Evolutionary conservation across 2,329 filamentous ascomycete genomes (phyloP).

Genomic region (Dothistroma septosporum): DNA sequence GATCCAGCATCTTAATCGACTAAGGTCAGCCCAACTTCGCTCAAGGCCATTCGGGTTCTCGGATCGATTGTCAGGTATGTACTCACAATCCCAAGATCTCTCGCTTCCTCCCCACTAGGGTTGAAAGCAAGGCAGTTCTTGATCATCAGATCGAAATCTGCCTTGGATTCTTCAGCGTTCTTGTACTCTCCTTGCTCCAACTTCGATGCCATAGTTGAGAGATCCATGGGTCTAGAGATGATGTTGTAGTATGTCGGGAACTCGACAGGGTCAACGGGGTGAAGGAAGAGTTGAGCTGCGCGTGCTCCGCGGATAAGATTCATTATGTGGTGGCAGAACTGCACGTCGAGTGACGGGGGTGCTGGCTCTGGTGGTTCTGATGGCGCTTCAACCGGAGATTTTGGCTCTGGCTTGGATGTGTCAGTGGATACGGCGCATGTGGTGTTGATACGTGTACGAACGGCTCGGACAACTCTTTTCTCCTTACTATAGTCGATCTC

Average conservation of each 20-base stretch:
- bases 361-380: neutral
- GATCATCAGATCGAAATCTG: conserved; percentile 4
- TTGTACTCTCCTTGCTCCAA: neutral
- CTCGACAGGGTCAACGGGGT: neutral
- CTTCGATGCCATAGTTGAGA: neutral
- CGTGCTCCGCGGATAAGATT: neutral
- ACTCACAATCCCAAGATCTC: neutral
- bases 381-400: neutral
- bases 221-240: neutral
- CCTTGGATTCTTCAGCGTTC: neutral
- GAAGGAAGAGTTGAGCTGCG: neutral
- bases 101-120: neutral
- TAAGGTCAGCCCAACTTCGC: neutral
- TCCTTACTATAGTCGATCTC: neutral
- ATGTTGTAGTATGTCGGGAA: neutral
- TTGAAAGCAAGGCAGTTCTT: neutral
- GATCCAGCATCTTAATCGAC: neutral
- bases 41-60: no score
- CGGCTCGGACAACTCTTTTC: neutral
- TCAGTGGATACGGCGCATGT: neutral
- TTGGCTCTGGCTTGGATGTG: neutral
- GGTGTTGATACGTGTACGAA: neutral
- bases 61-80: neutral
- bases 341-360: neutral
- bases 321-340: neutral